Evolutionary conservation across 148 eudicot genomes (phyloP).

Genomic region (Fagopyrum homotropicum): DNA sequence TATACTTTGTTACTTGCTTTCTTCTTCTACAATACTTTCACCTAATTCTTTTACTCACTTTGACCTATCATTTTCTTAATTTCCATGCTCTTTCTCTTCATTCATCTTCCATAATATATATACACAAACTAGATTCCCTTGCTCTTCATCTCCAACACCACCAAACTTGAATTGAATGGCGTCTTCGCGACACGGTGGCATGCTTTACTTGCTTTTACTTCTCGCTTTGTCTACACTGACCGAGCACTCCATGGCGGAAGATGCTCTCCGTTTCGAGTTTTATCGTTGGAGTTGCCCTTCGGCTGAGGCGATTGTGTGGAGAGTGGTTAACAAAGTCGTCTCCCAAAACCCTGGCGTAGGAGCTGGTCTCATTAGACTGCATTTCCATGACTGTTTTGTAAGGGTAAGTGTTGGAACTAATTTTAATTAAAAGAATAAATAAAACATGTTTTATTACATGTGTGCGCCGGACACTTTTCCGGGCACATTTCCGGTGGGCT

Average conservation of each 20-base stretch:
- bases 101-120: background rate
- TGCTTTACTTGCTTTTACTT: background rate
- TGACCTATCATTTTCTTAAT: background rate
- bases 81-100: background rate
- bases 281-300: slow-evolving; percentile 9
- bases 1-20: background rate
- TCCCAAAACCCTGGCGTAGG: slow-evolving; percentile 12
- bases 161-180: background rate
- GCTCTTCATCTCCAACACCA: background rate
- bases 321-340: slow-evolving; percentile 5
- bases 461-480: too few species aligned
- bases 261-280: background rate
- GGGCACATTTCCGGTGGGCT: too few species aligned
- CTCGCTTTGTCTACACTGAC: background rate
- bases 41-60: background rate
- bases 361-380: slow-evolving; percentile 14
- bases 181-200: background rate
- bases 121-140: background rate
- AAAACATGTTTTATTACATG: too few species aligned
- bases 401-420: too few species aligned
- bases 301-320: slow-evolving; percentile 7
- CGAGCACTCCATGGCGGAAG: background rate
- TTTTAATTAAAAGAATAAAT: too few species aligned
- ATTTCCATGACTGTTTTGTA: slow-evolving; percentile 15
- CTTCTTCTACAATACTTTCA: background rate